Conservation (phyloP, 805 yeast species). For the Cyberlindnera mississippiensis region DNA sequence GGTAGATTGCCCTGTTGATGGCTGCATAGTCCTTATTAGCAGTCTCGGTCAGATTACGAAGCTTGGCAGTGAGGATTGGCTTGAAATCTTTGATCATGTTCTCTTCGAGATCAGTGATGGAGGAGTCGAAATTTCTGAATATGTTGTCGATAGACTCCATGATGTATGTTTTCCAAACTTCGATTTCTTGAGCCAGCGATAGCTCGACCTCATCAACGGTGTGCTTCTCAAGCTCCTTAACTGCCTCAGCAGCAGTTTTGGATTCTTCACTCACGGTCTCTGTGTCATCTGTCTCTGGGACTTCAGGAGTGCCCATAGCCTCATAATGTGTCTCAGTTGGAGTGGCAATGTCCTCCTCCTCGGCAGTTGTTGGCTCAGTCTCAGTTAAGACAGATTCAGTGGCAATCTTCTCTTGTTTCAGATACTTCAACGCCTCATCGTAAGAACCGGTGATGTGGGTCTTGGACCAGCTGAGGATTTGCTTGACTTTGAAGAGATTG, state of each 20-base stretch:
- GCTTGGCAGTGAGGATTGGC: conserved; percentile 31
- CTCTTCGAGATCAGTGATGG: conserved; percentile 31
- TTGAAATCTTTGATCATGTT: conserved; percentile 27
- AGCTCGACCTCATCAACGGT: conserved; percentile 9
- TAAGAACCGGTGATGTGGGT: conserved; percentile 13
- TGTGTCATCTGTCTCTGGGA: conserved; percentile 9
- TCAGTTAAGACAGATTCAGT: conserved; percentile 1
- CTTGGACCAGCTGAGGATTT: conserved; percentile 19
- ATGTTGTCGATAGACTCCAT: conserved; percentile 37
- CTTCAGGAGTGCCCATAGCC: conserved; percentile 11
- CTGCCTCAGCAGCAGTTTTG: conserved; percentile 6
- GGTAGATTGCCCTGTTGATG: conserved; percentile 33
- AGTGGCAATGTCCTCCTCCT: conserved; percentile 13
- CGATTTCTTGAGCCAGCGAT: conserved; percentile 33
- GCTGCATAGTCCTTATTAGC: conserved; percentile 27
- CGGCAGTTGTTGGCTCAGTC: conserved; percentile 9
- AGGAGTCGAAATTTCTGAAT: conserved; percentile 34
- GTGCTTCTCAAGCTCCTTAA: conserved; percentile 8
- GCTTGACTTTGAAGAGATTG: conserved; percentile 17
- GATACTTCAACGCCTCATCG: conserved; percentile 16
- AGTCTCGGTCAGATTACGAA: conserved; percentile 31
- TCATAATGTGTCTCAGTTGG: conserved; percentile 7
- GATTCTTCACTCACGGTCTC: conserved; percentile 1
- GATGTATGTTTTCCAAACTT: conserved; percentile 34
- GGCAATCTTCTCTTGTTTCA: conserved; percentile 8